phyloP scores from a whole-genome alignment of 805 yeast species.

The Cyberlindnera maritima region DNA sequence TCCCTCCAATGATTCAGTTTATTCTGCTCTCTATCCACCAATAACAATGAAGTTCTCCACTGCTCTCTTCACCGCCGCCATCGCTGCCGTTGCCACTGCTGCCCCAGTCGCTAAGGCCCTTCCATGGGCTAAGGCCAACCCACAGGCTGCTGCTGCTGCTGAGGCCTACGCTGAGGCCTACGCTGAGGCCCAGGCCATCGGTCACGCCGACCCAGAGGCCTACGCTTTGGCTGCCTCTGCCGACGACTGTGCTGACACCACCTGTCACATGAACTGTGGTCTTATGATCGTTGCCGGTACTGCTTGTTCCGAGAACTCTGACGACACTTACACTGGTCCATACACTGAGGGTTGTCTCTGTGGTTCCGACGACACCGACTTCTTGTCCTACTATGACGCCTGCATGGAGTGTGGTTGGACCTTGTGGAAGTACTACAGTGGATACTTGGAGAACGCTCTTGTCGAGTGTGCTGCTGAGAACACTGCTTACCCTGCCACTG shows the following conservation, averaged over 20 bases:
- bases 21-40: background rate
- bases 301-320: conserved; percentile 21
- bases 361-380: conserved; percentile 19
- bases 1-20: background rate
- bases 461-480: conserved; percentile 23
- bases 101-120: conserved; percentile 9
- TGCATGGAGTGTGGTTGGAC: conserved; percentile 39
- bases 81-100: background rate
- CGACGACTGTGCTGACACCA: conserved; percentile 25
- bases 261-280: conserved; percentile 33
- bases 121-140: conserved; percentile 16
- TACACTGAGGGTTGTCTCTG: conserved; percentile 21
- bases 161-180: conserved; percentile 14
- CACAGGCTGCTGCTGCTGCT: conserved; percentile 15
- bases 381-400: conserved; percentile 20
- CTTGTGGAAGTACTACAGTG: conserved; percentile 31
- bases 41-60: background rate
- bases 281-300: conserved; percentile 30
- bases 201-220: conserved; percentile 25
- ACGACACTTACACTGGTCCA: conserved; percentile 14
- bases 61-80: background rate
- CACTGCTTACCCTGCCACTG: conserved; percentile 10
- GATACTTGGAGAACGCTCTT: conserved; percentile 28
- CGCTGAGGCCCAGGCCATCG: conserved; percentile 17
- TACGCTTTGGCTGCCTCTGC: conserved; percentile 28